Percentiles rank a stretch among this genome's conserved stretches.
These are phyloP conservation scores for Yamadazyma atmosphaerica DNA, from an alignment of 1,139 yeast genomes.

Conservation along the genomic window DNA sequence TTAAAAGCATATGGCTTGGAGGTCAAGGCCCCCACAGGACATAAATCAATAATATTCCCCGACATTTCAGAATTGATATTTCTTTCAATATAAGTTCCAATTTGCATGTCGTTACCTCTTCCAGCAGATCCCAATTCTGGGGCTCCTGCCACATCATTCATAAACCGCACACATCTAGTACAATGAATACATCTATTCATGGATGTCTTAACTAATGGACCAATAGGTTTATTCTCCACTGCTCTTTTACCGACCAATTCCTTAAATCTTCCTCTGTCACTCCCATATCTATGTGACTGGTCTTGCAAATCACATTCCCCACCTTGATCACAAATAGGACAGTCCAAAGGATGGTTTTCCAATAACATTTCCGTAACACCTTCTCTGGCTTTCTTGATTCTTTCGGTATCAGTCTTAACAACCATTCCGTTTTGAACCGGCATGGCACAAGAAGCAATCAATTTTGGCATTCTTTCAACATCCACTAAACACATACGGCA, in stretches of 20 bases:
- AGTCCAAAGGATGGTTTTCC: slow-evolving; percentile 89
- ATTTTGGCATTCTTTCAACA: slow-evolving; percentile 86
- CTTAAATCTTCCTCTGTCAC: slow-evolving; percentile 82
- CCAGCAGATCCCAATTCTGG: slow-evolving; percentile 89
- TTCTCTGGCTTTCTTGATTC: slow-evolving; percentile 83
- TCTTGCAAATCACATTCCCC: slow-evolving; percentile 94
- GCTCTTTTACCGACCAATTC: slow-evolving; percentile 88
- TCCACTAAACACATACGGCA: slow-evolving; percentile 95
- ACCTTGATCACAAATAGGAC: slow-evolving; percentile 94
- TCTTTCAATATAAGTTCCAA: slow-evolving; percentile 86
- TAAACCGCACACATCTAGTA: slow-evolving; percentile 87
- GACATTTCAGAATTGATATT: slow-evolving; percentile 84
- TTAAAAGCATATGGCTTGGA: slow-evolving; percentile 88
- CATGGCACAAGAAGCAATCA: slow-evolving; percentile 89
- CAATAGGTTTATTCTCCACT: slow-evolving; percentile 86
- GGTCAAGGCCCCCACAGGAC: slow-evolving; percentile 93
- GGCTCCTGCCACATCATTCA: slow-evolving; percentile 92
- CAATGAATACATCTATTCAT: slow-evolving; percentile 95
- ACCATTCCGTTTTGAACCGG: slow-evolving; percentile 92
- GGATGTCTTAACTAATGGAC: slow-evolving; percentile 85
- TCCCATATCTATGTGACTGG: slow-evolving; percentile 80
- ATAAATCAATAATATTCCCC: slow-evolving; percentile 84
- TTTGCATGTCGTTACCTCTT: slow-evolving; percentile 90
- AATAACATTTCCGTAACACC: slow-evolving; percentile 88
- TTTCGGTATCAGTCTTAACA: slow-evolving; percentile 76